Evolutionary conservation across 1,284 basidiomycete genomes (phyloP).

Genomic region (Albatrellus sp.): DNA sequence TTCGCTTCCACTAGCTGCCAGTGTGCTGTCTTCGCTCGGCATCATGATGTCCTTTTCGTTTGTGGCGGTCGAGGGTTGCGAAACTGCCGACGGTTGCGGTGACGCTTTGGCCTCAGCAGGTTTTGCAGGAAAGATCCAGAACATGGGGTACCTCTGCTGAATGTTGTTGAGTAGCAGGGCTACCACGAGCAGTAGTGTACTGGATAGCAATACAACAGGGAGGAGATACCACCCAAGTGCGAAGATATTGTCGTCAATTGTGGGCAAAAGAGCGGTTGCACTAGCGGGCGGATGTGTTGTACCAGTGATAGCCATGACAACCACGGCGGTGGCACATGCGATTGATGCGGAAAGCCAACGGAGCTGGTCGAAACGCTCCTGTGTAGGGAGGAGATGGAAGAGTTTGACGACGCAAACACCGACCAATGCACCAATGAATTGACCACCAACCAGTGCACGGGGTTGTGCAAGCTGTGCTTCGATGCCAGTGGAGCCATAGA

Average conservation of each 20-base stretch:
- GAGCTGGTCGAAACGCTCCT: constrained; percentile 28
- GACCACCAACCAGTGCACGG: constrained; percentile 42
- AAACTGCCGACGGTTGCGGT: no score
- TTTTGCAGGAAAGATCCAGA: constrained; percentile 27
- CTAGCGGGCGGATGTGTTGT: constrained; percentile 56
- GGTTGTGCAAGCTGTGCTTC: constrained; percentile 42
- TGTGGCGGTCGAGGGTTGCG: no score
- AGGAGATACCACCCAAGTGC: constrained; percentile 48
- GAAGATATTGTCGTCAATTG: constrained; percentile 31
- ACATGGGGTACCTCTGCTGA: constrained; percentile 44
- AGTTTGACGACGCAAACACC: constrained; percentile 46
- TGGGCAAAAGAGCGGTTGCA: constrained; percentile 33
- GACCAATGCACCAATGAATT: constrained; percentile 38
- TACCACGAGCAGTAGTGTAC: constrained; percentile 35
- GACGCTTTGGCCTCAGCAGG: no score
- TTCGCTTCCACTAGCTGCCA: no score
- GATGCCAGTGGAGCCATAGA: constrained; percentile 42
- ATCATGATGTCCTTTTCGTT: no score
- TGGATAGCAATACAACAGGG: constrained; percentile 43
- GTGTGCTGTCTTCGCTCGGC: no score
- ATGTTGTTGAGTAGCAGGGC: constrained; percentile 48
- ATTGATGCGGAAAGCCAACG: constrained; percentile 47
- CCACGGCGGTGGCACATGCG: constrained; percentile 34
- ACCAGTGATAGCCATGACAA: constrained; percentile 42
- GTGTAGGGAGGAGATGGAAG: constrained; percentile 26